Conservation (phyloP, 805 yeast genomes). For the Kazachstania viticola region DNA sequence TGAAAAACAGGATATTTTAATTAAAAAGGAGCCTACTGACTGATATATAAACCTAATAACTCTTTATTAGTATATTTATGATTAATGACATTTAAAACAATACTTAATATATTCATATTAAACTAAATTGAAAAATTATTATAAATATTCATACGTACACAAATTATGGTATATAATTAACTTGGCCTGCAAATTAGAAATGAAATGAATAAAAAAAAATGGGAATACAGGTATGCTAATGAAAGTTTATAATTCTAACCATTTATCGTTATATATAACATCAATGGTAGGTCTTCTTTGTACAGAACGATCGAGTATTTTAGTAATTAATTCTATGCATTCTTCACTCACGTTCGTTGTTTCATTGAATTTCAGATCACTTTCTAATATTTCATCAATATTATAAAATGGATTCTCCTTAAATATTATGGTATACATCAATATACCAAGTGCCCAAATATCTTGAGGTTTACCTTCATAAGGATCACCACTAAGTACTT, state of each 20-base stretch:
- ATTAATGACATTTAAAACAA: too few relatives aligned
- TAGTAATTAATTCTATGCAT: constrained; percentile 48
- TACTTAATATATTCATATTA: too few relatives aligned
- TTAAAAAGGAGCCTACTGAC: too few relatives aligned
- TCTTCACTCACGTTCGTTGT: constrained; percentile 37
- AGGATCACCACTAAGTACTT: constrained; percentile 77
- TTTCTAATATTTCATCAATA: constrained; percentile 92
- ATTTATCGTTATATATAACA: constrained; percentile 56
- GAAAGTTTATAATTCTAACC: constrained; percentile 37
- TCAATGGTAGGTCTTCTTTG: constrained; percentile 61
- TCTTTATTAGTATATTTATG: too few relatives aligned
- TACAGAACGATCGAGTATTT: constrained; percentile 59
- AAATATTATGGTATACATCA: constrained; percentile 79
- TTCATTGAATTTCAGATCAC: constrained; percentile 49
- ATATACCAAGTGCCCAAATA: constrained; percentile 91
- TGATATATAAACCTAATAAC: too few relatives aligned
- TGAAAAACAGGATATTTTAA: too few relatives aligned
- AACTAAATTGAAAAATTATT: too few relatives aligned
- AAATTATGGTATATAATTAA: too few relatives aligned
- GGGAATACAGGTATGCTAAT: too few relatives aligned
- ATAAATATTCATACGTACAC: too few relatives aligned
- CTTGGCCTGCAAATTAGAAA: background rate
- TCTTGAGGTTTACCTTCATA: constrained; percentile 93
- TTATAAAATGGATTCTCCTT: constrained; percentile 93
- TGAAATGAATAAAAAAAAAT: background rate